Evolutionary conservation across 306 rosid species (phyloP).

Genomic region (Datisca glomerata): DNA sequence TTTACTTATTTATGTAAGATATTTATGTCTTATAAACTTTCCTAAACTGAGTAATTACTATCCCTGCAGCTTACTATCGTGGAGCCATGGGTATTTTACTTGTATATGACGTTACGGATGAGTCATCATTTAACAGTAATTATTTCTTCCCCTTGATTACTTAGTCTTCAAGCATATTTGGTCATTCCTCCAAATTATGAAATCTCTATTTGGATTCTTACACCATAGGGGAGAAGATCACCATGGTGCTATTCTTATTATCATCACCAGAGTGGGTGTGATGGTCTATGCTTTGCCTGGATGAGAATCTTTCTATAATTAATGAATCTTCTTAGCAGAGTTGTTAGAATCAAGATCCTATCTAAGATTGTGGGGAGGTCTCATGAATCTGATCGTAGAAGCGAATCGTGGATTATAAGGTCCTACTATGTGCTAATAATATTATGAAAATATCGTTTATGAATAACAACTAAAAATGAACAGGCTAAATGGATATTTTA

Average conservation of each 20-base stretch:
- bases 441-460: too few species aligned
- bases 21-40: neutral
- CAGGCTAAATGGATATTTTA: too few species aligned
- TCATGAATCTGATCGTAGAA: too few species aligned
- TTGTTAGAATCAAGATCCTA: too few species aligned
- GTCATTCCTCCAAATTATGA: constrained; percentile 1
- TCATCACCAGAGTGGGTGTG: neutral
- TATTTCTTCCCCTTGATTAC: constrained; percentile 15
- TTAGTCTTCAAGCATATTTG: too few species aligned
- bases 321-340: constrained; percentile 4
- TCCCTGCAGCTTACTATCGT: constrained; percentile 75
- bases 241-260: neutral
- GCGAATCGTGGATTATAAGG: too few species aligned
- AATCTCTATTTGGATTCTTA: constrained; percentile 5
- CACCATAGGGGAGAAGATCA: neutral
- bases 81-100: constrained; percentile 99
- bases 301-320: constrained; percentile 1
- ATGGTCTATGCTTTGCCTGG: neutral
- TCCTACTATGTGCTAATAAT: too few species aligned
- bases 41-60: constrained; percentile 4
- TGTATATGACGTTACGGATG: constrained; percentile 92
- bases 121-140: constrained; percentile 90
- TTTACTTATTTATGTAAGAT: neutral
- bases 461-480: too few species aligned
- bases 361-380: too few species aligned